phyloP scores from a whole-genome alignment of 202 grass and related monocot genomes.

The Panicum hallii region DNA sequence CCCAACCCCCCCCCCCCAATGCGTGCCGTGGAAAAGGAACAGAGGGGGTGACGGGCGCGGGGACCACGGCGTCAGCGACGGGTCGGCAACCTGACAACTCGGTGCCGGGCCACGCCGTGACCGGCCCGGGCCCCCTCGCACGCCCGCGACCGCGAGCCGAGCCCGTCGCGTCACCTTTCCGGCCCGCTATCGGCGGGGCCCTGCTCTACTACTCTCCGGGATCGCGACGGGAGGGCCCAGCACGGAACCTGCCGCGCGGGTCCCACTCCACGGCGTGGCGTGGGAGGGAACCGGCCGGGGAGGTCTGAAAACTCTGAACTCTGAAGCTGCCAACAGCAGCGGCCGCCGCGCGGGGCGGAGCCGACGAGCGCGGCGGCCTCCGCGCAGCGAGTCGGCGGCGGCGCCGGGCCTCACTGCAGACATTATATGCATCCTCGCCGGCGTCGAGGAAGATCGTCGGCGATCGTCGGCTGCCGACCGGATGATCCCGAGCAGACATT shows the following conservation, averaged over 20 bases:
- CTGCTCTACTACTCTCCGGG: background rate
- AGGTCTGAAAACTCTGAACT: too few relatives aligned
- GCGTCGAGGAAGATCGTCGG: background rate
- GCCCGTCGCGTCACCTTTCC: background rate
- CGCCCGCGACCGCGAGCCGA: background rate
- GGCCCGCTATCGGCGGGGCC: background rate
- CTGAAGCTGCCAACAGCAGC: too few relatives aligned
- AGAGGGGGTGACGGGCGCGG: background rate
- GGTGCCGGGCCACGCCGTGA: background rate
- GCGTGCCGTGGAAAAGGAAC: background rate
- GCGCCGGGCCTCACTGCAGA: too few relatives aligned
- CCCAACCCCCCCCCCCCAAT: too few relatives aligned
- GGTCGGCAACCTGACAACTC: background rate
- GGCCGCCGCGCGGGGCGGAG: too few relatives aligned
- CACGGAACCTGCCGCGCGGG: background rate
- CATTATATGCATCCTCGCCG: background rate
- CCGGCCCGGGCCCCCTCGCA: background rate
- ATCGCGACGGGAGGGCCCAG: background rate
- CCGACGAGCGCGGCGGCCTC: too few relatives aligned
- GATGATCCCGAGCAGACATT: background rate
- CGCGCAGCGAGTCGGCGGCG: too few relatives aligned
- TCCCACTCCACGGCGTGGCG: background rate
- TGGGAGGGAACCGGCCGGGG: too few relatives aligned
- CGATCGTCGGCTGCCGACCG: background rate
- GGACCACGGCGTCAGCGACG: slow-evolving; percentile 2